phyloP scores from a whole-genome alignment of 2,329 filamentous ascomycete species.

The Xylariales sp. region DNA sequence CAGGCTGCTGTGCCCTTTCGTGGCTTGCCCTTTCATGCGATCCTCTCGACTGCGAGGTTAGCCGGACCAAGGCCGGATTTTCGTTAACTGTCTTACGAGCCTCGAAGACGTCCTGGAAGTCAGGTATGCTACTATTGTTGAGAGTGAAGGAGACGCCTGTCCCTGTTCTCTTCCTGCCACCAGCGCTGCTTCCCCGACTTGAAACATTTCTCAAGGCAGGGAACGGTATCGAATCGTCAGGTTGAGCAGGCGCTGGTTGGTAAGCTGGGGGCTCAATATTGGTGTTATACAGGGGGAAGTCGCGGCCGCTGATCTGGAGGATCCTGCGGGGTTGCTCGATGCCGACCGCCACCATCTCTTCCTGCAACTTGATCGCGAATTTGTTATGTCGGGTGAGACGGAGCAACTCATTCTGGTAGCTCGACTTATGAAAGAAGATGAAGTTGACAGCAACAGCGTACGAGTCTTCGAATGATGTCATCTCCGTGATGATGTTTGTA shows the following conservation, averaged over 20 bases:
- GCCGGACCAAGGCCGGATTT: too few species aligned
- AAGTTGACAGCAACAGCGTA: constrained; percentile 86
- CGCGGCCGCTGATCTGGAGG: constrained; percentile 61
- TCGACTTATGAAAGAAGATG: constrained; percentile 96
- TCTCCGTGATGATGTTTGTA: constrained; percentile 78
- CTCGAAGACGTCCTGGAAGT: too few species aligned
- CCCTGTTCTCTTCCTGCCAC: too few species aligned
- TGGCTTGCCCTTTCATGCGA: too few species aligned
- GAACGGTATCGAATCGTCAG: constrained; percentile 21
- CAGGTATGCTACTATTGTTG: too few species aligned
- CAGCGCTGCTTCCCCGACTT: too few species aligned
- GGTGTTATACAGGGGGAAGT: constrained; percentile 58
- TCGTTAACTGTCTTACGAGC: too few species aligned
- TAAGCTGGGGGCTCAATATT: constrained; percentile 30
- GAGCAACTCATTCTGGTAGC: constrained; percentile 90
- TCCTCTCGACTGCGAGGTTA: too few species aligned
- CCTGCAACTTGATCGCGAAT: constrained; percentile 88
- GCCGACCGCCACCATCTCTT: constrained; percentile 74
- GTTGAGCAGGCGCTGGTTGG: constrained; percentile 4
- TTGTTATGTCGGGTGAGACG: constrained; percentile 89
- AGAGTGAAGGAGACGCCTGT: too few species aligned
- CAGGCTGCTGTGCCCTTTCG: too few species aligned
- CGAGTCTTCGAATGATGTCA: constrained; percentile 74
- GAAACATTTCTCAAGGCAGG: too few species aligned
- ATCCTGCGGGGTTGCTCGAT: constrained; percentile 80